Conservation (phyloP, 768 basidiomycete genomes). For the Mycena sanguinolenta region DNA sequence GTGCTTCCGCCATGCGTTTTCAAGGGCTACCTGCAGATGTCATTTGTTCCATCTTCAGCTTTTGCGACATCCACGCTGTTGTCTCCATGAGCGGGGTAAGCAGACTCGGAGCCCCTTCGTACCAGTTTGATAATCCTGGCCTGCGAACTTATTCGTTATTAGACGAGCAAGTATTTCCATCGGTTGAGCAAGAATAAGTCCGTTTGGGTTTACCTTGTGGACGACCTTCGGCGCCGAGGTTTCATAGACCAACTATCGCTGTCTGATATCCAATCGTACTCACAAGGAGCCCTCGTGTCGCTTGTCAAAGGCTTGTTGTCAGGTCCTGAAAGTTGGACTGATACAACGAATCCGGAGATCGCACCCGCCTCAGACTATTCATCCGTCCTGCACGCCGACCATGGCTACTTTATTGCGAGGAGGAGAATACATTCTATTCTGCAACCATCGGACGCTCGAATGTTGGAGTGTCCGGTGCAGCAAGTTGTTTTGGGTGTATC, state of each 20-base stretch:
- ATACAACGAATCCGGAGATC: not conserved
- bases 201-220: constrained; percentile 29
- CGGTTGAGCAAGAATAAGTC: constrained; percentile 1
- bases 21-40: constrained; percentile 42
- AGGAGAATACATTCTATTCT: constrained; percentile 28
- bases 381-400: constrained; percentile 8
- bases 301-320: constrained; percentile 22
- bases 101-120: too few relatives aligned
- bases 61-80: constrained; percentile 27
- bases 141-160: too few relatives aligned
- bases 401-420: constrained; percentile 16
- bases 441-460: constrained; percentile 19
- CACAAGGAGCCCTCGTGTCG: constrained; percentile 16
- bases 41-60: constrained; percentile 35
- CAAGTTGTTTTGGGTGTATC: constrained; percentile 20
- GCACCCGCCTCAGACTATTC: not conserved
- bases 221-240: constrained; percentile 14
- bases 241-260: constrained; percentile 20
- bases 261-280: not conserved
- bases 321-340: constrained; percentile 26
- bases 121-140: too few relatives aligned
- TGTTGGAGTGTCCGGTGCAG: constrained; percentile 30
- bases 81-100: constrained; percentile 19
- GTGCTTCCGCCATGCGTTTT: constrained; percentile 10
- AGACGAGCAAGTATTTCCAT: constrained; percentile 27